Conservation (phyloP, 169 alveolate genomes). For the Theileria parva region DNA sequence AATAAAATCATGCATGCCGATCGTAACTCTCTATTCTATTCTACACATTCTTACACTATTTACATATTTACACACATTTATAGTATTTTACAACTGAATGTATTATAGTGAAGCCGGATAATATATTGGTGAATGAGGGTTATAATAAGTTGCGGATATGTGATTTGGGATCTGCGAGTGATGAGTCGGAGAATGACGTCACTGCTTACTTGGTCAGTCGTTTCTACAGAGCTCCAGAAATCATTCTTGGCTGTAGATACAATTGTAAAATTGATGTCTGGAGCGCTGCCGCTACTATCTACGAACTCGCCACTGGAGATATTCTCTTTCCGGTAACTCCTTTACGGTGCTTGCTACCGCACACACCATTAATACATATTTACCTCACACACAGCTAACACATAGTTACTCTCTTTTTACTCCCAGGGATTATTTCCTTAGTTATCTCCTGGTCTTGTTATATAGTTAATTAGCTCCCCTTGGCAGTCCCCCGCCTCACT, state of each 20-base stretch:
- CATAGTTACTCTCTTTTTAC: conserved; percentile 6
- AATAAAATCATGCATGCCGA: conserved; percentile 85
- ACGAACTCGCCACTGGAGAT: conserved; percentile 96
- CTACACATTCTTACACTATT: no score
- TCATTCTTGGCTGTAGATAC: conserved; percentile 90
- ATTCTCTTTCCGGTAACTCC: conserved; percentile 88
- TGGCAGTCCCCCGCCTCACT: no score
- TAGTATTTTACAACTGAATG: background rate
- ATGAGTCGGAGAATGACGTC: conserved; percentile 85
- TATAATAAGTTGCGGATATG: conserved; percentile 87
- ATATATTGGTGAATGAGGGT: conserved; percentile 88
- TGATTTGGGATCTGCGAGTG: conserved; percentile 95
- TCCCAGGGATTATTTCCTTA: no score
- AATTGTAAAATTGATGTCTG: conserved; percentile 93
- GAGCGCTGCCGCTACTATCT: conserved; percentile 94
- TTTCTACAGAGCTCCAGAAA: conserved; percentile 98
- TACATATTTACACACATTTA: no score
- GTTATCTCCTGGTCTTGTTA: no score
- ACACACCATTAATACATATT: no score
- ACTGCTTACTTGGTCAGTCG: conserved; percentile 93
- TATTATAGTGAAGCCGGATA: conserved; percentile 91
- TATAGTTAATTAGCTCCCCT: no score
- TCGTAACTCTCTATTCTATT: conserved; percentile 59
- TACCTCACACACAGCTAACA: conserved; percentile 31
- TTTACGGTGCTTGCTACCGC: no score